phyloP scores from a whole-genome alignment of 2,329 filamentous ascomycete genomes.

The Pezicula rhizophila region DNA sequence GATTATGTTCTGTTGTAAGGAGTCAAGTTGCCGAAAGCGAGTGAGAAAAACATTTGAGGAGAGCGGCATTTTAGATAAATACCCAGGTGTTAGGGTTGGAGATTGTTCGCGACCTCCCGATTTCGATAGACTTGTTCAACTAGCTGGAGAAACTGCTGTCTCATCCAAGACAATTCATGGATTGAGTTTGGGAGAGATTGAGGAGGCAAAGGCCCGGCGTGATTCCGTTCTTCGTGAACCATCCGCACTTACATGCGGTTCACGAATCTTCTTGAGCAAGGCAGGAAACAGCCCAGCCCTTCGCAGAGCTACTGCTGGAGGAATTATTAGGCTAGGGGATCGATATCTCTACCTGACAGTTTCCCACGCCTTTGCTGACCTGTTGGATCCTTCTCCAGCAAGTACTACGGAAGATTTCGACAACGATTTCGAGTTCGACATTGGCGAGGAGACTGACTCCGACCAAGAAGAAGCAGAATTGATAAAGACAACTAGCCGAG shows the following conservation, averaged over 20 bases:
- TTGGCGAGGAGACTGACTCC: not conserved
- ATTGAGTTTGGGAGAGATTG: too few relatives aligned
- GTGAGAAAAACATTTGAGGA: constrained; percentile 3
- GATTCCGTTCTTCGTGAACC: too few relatives aligned
- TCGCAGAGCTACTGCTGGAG: not conserved
- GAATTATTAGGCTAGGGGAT: constrained; percentile 38
- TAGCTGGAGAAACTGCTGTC: too few relatives aligned
- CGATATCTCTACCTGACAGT: not conserved
- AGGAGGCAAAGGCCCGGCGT: too few relatives aligned
- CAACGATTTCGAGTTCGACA: not conserved
- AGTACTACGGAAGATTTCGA: not conserved
- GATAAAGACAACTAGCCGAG: not conserved
- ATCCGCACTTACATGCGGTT: too few relatives aligned
- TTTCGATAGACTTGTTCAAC: too few relatives aligned
- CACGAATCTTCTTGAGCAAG: too few relatives aligned
- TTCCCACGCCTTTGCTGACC: not conserved
- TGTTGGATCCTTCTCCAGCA: not conserved
- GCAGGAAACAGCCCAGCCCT: too few relatives aligned
- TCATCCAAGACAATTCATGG: too few relatives aligned
- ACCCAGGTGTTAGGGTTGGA: constrained; percentile 2
- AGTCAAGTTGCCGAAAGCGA: not conserved
- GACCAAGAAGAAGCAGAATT: not conserved
- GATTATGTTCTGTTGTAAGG: constrained; percentile 8
- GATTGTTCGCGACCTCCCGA: not conserved
- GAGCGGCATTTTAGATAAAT: constrained; percentile 6